A percentile compares a stretch with the other conserved stretches of the same genome.
Conservation (phyloP, 1,139 yeast genomes). For the Zhuliangozyma parablackwelliae region DNA sequence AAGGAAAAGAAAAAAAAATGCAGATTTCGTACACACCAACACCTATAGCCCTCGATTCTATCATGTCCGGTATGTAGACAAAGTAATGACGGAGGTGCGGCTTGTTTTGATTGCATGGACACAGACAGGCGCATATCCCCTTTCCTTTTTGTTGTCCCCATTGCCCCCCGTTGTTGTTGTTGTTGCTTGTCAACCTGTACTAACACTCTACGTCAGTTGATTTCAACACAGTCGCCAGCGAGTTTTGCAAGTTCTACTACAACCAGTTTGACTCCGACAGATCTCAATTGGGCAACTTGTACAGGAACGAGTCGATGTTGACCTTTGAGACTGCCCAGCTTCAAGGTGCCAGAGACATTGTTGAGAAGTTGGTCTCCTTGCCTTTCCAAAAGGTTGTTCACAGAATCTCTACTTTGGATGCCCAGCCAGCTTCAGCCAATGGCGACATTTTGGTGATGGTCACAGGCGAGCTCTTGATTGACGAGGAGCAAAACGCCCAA, state of each 20-base stretch:
- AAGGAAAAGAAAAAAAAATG: too few relatives aligned
- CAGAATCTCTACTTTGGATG: constrained; percentile 90
- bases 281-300: constrained; percentile 85
- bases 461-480: constrained; percentile 90
- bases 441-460: constrained; percentile 97
- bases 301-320: constrained; percentile 96
- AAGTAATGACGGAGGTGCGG: too few relatives aligned
- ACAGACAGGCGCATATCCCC: too few relatives aligned
- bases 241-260: constrained; percentile 92
- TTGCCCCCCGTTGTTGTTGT: too few relatives aligned
- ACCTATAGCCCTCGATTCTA: too few relatives aligned
- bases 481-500: constrained; percentile 92
- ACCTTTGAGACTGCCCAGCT: constrained; percentile 92
- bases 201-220: constrained; percentile 37
- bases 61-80: too few relatives aligned
- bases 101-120: too few relatives aligned
- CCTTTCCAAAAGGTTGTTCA: constrained; percentile 93
- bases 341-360: constrained; percentile 90
- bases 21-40: too few relatives aligned
- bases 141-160: too few relatives aligned
- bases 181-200: too few relatives aligned
- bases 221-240: constrained; percentile 69
- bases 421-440: constrained; percentile 92
- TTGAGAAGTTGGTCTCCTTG: constrained; percentile 80
- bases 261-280: constrained; percentile 93